These are phyloP conservation scores for Phialocephala subalpina DNA, from an alignment of 2,329 filamentous ascomycete genomes.

Conservation along the genomic window DNA sequence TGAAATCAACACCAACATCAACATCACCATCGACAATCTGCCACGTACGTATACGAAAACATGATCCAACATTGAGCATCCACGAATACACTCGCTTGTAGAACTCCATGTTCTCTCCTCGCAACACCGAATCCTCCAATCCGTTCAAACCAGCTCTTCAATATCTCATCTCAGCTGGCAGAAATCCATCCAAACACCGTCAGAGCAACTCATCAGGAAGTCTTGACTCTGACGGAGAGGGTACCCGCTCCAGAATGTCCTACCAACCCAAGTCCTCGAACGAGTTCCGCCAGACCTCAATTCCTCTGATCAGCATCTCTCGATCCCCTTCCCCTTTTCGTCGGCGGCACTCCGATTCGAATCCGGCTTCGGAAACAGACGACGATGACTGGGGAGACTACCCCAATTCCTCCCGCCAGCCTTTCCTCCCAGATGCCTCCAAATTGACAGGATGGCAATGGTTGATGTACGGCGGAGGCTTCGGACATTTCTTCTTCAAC, in stretches of 20 bases:
- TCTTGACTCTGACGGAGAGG: conserved; percentile 37
- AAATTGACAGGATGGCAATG: conserved; percentile 44
- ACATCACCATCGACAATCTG: no score
- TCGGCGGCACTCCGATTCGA: conserved; percentile 50
- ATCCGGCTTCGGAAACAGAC: conserved; percentile 51
- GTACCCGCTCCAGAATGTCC: conserved; percentile 35
- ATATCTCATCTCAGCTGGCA: conserved; percentile 43
- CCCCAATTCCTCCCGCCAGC: conserved; percentile 46
- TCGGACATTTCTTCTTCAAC: conserved; percentile 57
- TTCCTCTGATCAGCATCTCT: conserved; percentile 54
- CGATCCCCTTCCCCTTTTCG: conserved; percentile 54
- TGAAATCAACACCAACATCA: conserved; percentile 3
- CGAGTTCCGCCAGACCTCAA: conserved; percentile 45
- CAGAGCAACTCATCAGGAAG: conserved; percentile 38
- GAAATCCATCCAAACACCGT: conserved; percentile 33
- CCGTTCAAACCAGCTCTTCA: conserved; percentile 49
- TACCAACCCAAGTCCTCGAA: conserved; percentile 33
- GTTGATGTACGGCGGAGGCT: conserved; percentile 49
- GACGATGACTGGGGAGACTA: conserved; percentile 50
- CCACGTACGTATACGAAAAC: background rate
- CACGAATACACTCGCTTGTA: conserved; percentile 1
- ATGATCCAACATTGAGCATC: conserved; percentile 1
- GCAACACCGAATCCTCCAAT: conserved; percentile 42
- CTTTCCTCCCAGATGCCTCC: conserved; percentile 38
- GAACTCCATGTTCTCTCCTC: conserved; percentile 40